Evolutionary conservation across 2,329 filamentous ascomycete genomes (phyloP).

Genomic region (Ophiognomonia clavigignenti-juglandacearum): DNA sequence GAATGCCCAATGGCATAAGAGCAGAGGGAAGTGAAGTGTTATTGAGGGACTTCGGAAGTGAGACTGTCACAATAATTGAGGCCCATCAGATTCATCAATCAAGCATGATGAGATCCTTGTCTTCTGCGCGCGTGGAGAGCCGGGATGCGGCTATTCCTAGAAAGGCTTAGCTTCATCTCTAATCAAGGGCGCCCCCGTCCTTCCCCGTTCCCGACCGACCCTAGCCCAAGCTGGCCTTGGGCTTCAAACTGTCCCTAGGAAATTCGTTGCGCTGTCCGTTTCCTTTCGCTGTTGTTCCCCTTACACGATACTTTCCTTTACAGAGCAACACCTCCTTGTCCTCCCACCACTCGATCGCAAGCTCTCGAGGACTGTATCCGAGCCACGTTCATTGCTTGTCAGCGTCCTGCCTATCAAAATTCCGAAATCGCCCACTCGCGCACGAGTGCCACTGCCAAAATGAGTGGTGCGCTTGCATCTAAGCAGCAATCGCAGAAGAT

Average conservation of each 20-base stretch:
- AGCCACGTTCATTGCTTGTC: neutral
- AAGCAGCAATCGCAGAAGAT: conserved; percentile 96
- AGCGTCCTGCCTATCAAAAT: neutral
- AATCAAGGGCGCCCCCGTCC: conserved; percentile 1
- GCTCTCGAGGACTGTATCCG: neutral
- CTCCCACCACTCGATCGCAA: neutral
- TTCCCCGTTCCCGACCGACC: too few species aligned
- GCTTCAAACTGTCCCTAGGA: conserved; percentile 10
- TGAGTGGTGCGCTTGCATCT: conserved; percentile 64
- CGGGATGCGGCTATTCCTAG: neutral
- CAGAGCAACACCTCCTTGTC: too few species aligned
- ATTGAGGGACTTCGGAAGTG: neutral
- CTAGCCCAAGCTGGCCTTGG: conserved; percentile 3
- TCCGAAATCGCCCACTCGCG: neutral
- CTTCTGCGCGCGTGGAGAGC: neutral
- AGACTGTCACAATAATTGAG: neutral
- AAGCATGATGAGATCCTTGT: neutral
- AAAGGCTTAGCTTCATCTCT: neutral
- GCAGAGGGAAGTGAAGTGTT: neutral
- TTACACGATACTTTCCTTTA: conserved; percentile 2
- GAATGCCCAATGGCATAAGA: conserved; percentile 9
- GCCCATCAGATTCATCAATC: neutral
- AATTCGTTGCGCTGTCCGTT: conserved; percentile 17
- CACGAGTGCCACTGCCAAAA: conserved; percentile 34
- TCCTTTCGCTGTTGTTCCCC: conserved; percentile 8